Evolutionary conservation across 179 eudicot species (phyloP).

Genomic region (Carnegiea gigantea): DNA sequence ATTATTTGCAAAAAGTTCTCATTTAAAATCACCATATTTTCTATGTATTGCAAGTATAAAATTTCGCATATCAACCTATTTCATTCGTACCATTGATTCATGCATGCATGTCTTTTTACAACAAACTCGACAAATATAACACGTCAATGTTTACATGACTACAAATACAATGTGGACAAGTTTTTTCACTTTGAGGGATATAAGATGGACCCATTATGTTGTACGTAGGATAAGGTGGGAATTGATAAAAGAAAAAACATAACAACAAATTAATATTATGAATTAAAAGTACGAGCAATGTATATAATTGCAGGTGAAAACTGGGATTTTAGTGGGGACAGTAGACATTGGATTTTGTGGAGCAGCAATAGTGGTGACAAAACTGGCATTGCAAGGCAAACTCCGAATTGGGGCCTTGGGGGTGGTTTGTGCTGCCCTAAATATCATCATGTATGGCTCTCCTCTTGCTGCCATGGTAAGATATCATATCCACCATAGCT

Average conservation of each 20-base stretch:
- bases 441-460: slow-evolving; percentile 27
- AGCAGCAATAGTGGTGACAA: slow-evolving; percentile 26
- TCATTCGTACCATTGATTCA: no score
- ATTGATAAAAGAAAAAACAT: not conserved
- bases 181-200: no score
- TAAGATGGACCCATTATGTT: no score
- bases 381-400: slow-evolving; percentile 20
- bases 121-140: no score
- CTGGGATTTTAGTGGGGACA: slow-evolving; percentile 24
- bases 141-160: no score
- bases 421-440: slow-evolving; percentile 28
- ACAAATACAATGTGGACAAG: not conserved
- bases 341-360: slow-evolving; percentile 26
- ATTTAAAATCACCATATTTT: no score
- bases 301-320: slow-evolving; percentile 23
- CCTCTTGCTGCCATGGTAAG: slow-evolving; percentile 33
- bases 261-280: not conserved
- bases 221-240: not conserved
- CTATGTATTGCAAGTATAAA: no score
- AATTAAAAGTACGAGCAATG: not conserved
- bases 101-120: no score
- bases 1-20: no score
- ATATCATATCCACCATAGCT: no score
- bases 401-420: slow-evolving; percentile 31
- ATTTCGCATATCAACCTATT: no score